These are phyloP conservation scores for Magnusiomyces paraingens DNA, from an alignment of 1,139 yeast genomes.

Conservation along the genomic window DNA sequence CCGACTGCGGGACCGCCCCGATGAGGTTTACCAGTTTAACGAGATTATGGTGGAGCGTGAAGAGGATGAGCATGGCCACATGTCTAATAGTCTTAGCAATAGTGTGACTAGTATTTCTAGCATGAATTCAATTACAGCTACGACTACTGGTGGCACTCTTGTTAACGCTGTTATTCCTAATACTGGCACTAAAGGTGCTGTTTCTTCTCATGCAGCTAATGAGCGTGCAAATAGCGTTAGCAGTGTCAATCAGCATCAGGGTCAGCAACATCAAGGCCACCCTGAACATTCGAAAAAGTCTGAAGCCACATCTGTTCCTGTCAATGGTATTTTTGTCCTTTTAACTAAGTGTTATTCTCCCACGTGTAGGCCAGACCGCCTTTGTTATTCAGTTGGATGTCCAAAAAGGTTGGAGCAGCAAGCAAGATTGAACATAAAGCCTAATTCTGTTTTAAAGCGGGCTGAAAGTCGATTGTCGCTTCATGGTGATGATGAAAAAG, in stretches of 20 bases:
- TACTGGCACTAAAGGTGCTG: neutral
- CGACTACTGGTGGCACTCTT: no score
- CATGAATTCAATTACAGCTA: no score
- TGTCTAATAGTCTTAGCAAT: constrained; percentile 4
- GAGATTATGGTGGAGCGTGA: constrained; percentile 38
- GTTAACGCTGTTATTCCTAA: neutral
- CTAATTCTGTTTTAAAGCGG: constrained; percentile 78
- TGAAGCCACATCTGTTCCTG: constrained; percentile 32
- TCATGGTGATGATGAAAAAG: constrained; percentile 70
- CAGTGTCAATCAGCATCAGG: neutral
- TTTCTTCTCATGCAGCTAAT: neutral
- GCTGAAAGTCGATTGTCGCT: constrained; percentile 76
- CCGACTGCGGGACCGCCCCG: constrained; percentile 76
- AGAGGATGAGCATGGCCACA: constrained; percentile 3
- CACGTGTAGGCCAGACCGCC: constrained; percentile 80
- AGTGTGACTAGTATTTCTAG: constrained; percentile 7
- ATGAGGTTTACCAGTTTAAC: constrained; percentile 83
- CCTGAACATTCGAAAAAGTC: constrained; percentile 1
- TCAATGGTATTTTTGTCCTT: constrained; percentile 88
- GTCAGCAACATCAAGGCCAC: neutral
- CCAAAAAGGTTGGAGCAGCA: constrained; percentile 95
- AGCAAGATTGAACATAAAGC: constrained; percentile 81
- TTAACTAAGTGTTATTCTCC: constrained; percentile 95
- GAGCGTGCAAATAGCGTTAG: neutral
- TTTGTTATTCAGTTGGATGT: constrained; percentile 96